phyloP scores from a whole-genome alignment of 2,329 filamentous ascomycete genomes.

The Pezicula carpinea region DNA sequence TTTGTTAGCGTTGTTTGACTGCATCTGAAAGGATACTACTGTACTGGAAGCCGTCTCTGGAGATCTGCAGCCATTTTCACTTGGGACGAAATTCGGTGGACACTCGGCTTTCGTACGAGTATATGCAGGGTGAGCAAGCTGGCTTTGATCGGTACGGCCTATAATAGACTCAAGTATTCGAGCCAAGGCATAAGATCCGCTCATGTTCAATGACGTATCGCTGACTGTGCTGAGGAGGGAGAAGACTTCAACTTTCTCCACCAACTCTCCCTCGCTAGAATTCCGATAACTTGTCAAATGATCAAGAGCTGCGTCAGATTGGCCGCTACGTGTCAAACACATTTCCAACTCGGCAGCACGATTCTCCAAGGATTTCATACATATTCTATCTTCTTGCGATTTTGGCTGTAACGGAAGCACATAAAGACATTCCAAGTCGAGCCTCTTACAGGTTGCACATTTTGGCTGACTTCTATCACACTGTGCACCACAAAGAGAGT shows the following conservation, averaged over 20 bases:
- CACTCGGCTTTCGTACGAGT: background rate
- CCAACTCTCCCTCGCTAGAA: background rate
- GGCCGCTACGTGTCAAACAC: conserved; percentile 1
- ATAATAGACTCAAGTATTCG: conserved; percentile 5
- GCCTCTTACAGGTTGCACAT: conserved; percentile 6
- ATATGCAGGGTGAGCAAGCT: background rate
- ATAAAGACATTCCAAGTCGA: conserved; percentile 9
- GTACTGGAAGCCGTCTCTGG: background rate
- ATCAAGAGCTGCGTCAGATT: conserved; percentile 7
- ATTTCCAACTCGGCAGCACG: conserved; percentile 11
- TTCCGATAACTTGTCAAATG: conserved; percentile 4
- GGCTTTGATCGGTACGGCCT: conserved; percentile 1
- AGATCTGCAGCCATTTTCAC: conserved; percentile 4
- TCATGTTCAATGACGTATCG: conserved; percentile 7
- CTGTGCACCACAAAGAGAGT: conserved; percentile 1
- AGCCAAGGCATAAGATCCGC: conserved; percentile 6
- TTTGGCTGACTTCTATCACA: conserved; percentile 10
- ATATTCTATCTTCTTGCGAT: conserved; percentile 7
- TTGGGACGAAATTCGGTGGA: background rate
- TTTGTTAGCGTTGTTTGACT: conserved; percentile 2
- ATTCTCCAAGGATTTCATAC: conserved; percentile 12
- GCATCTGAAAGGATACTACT: background rate
- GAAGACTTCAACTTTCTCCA: conserved; percentile 1
- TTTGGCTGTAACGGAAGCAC: conserved; percentile 7
- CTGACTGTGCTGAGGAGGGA: conserved; percentile 9